Percentiles rank a stretch among this genome's conserved stretches.
Conservation (phyloP, 1,139 yeast species). For the Candida sanyaensis region DNA sequence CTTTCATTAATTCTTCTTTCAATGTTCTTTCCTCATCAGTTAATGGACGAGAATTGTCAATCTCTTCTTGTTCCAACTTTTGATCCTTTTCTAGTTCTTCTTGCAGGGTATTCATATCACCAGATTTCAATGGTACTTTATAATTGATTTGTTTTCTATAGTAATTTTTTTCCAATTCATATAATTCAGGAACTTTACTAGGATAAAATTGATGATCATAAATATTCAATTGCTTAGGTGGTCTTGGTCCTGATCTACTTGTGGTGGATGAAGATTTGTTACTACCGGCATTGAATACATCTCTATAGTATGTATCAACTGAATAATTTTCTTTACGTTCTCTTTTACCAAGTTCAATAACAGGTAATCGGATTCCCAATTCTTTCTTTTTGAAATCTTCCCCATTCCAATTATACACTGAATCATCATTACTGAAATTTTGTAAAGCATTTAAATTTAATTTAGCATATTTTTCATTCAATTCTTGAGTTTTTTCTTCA, state of each 20-base stretch:
- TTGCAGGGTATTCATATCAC: conserved; percentile 37
- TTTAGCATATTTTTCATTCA: conserved; percentile 64
- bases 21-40: conserved; percentile 66
- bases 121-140: conserved; percentile 49
- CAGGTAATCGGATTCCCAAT: not conserved
- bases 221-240: conserved; percentile 68
- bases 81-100: conserved; percentile 54
- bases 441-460: conserved; percentile 76
- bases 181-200: conserved; percentile 56
- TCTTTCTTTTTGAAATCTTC: conserved; percentile 73
- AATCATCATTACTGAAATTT: conserved; percentile 61
- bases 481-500: conserved; percentile 61
- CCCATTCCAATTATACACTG: conserved; percentile 88
- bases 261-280: conserved; percentile 40
- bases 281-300: conserved; percentile 72
- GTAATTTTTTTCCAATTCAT: conserved; percentile 66
- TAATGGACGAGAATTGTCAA: conserved; percentile 63
- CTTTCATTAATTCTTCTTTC: conserved; percentile 53
- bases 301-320: conserved; percentile 77
- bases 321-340: conserved; percentile 79
- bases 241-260: conserved; percentile 50
- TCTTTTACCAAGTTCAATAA: conserved; percentile 70
- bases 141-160: conserved; percentile 54
- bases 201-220: conserved; percentile 78
- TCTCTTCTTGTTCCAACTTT: conserved; percentile 59